phyloP scores from a whole-genome alignment of 2,329 filamentous ascomycete genomes.

The Fusarium illudens region DNA sequence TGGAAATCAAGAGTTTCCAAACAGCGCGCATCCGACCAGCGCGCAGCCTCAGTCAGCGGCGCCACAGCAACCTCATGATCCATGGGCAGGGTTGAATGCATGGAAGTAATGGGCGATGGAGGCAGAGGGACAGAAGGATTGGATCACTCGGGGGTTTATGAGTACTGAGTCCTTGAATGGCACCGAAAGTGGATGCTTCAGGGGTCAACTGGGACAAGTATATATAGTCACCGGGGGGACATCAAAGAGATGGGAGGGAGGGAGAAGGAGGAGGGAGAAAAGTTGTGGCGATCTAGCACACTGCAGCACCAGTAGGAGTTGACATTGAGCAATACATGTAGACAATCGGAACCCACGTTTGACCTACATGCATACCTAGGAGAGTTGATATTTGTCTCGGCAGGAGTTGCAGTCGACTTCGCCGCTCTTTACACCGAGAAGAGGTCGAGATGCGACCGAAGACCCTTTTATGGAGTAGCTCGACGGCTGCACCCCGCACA shows the following conservation, averaged over 20 bases:
- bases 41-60: constrained; percentile 42
- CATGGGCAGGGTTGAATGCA: constrained; percentile 61
- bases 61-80: constrained; percentile 56
- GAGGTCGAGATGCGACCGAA: background rate
- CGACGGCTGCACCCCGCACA: constrained; percentile 32
- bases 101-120: constrained; percentile 54
- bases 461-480: constrained; percentile 4
- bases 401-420: background rate
- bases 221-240: background rate
- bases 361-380: background rate
- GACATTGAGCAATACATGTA: constrained; percentile 21
- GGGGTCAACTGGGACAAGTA: background rate
- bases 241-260: constrained; percentile 1
- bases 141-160: background rate
- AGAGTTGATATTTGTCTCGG: background rate
- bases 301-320: constrained; percentile 2
- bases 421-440: constrained; percentile 33
- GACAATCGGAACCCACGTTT: constrained; percentile 20
- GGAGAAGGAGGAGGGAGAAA: background rate
- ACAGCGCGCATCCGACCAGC: constrained; percentile 40
- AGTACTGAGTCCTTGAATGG: background rate
- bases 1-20: constrained; percentile 46
- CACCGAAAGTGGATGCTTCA: background rate
- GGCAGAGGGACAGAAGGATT: background rate
- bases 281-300: background rate